Percentiles rank a stretch among this genome's conserved stretches.
These are phyloP conservation scores for Pseudocercospora vitis DNA, from an alignment of 2,329 filamentous ascomycete species.

Conservation along the genomic window DNA sequence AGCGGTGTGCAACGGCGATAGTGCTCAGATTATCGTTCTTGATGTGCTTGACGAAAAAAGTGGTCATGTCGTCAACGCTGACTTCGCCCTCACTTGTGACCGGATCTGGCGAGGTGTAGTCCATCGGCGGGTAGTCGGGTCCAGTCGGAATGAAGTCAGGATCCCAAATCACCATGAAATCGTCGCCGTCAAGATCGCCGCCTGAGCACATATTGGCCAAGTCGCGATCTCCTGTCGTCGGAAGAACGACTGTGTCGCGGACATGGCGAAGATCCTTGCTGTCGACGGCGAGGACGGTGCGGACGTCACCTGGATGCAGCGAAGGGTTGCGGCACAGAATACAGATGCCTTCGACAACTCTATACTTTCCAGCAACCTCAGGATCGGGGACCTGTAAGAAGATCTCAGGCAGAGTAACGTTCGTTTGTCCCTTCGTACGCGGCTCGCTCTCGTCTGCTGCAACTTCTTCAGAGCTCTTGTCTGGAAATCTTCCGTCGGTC, in stretches of 20 bases:
- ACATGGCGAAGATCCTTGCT: constrained; percentile 71
- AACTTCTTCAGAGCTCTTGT: too few species aligned
- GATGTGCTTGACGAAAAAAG: constrained; percentile 90
- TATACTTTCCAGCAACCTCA: constrained; percentile 52
- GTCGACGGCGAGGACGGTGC: constrained; percentile 82
- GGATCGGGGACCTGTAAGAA: constrained; percentile 76
- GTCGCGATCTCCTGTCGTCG: constrained; percentile 77
- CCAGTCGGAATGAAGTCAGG: constrained; percentile 64
- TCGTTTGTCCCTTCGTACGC: too few species aligned
- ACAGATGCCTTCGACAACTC: constrained; percentile 72
- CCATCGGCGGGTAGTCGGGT: constrained; percentile 77
- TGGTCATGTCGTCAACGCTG: constrained; percentile 68
- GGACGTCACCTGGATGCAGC: constrained; percentile 86
- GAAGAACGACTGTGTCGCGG: constrained; percentile 83
- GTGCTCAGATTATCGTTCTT: constrained; percentile 79
- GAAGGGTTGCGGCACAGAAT: constrained; percentile 90
- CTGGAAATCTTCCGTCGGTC: constrained; percentile 33
- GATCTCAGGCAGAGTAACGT: constrained; percentile 72
- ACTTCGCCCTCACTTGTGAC: constrained; percentile 62
- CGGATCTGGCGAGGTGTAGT: constrained; percentile 63
- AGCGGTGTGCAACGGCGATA: constrained; percentile 82
- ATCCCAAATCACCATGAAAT: constrained; percentile 95
- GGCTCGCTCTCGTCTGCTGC: too few species aligned
- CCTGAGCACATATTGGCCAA: constrained; percentile 93
- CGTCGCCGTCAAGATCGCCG: constrained; percentile 92